Evolutionary conservation across 2,329 filamentous ascomycete genomes (phyloP).

Genomic region (Xylaria sp.): DNA sequence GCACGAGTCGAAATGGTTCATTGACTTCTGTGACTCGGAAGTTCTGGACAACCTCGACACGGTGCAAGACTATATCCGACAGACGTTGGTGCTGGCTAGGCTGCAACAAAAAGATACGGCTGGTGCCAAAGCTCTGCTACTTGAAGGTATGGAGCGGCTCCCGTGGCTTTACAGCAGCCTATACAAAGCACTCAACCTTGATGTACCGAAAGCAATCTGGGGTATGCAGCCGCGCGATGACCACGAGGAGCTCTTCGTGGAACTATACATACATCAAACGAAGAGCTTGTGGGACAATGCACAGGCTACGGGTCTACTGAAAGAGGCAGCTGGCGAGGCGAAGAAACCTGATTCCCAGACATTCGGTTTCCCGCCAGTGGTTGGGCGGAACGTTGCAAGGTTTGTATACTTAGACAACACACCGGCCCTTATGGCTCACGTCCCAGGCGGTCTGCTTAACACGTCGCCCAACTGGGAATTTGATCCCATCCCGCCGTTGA

Average conservation of each 20-base stretch:
- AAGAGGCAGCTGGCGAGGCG: conserved; percentile 72
- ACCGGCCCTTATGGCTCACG: conserved; percentile 73
- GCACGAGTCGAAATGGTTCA: conserved; percentile 78
- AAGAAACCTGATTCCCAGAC: conserved; percentile 55
- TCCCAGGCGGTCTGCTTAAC: conserved; percentile 73
- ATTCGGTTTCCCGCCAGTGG: conserved; percentile 53
- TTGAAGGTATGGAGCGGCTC: conserved; percentile 74
- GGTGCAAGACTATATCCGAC: conserved; percentile 72
- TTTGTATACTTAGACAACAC: conserved; percentile 84
- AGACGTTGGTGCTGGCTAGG: conserved; percentile 81
- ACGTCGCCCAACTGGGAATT: conserved; percentile 77
- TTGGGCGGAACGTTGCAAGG: conserved; percentile 69
- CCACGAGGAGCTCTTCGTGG: conserved; percentile 75
- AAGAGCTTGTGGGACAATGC: conserved; percentile 90
- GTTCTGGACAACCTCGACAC: conserved; percentile 54
- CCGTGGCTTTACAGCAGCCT: conserved; percentile 88
- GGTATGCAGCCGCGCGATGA: conserved; percentile 74
- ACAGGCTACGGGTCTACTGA: conserved; percentile 74
- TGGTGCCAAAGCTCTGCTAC: conserved; percentile 73
- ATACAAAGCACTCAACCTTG: conserved; percentile 82
- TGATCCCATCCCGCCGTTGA: conserved; percentile 80
- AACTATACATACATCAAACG: conserved; percentile 79
- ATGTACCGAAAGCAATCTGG: conserved; percentile 85
- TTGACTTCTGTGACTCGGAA: conserved; percentile 70
- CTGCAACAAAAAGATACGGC: conserved; percentile 74